A percentile compares a stretch with the other conserved stretches of the same genome.
Conservation (phyloP, 441 rosid species). For the Gossypium schwendimanii region DNA sequence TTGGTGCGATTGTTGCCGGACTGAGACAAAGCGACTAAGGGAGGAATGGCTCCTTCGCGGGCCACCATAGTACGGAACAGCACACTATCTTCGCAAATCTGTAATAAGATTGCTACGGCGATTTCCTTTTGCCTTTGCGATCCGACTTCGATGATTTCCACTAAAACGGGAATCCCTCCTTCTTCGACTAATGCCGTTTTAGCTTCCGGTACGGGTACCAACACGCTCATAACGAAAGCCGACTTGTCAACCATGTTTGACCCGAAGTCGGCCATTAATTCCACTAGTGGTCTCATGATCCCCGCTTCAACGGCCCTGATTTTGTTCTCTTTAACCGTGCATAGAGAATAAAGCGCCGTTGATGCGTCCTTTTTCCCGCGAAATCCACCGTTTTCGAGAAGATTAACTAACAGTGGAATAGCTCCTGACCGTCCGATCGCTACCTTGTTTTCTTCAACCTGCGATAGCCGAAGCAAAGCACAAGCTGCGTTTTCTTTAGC, state of each 20-base stretch:
- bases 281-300: constrained; percentile 73
- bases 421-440: constrained; percentile 92
- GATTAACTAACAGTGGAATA: constrained; percentile 56
- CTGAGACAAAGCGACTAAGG: constrained; percentile 71
- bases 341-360: constrained; percentile 71
- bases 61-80: constrained; percentile 62
- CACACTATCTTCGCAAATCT: constrained; percentile 61
- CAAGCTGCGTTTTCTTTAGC: constrained; percentile 88
- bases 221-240: constrained; percentile 54
- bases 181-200: constrained; percentile 68
- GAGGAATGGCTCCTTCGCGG: constrained; percentile 92
- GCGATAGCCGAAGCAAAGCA: constrained; percentile 75
- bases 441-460: constrained; percentile 59
- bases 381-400: constrained; percentile 60
- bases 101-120: constrained; percentile 51
- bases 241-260: constrained; percentile 97
- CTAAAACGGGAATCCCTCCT: constrained; percentile 87
- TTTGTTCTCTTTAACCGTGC: constrained; percentile 75
- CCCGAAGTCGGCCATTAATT: constrained; percentile 83
- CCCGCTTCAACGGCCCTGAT: constrained; percentile 66
- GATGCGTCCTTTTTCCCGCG: constrained; percentile 91
- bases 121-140: constrained; percentile 84
- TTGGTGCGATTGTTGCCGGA: constrained; percentile 83
- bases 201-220: constrained; percentile 59
- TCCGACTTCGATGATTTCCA: constrained; percentile 79